A percentile compares a stretch with the other conserved stretches of the same genome.
These are phyloP conservation scores for Nyctanthes arbortristis DNA, from an alignment of 257 asterid species.

Conservation along the genomic window DNA sequence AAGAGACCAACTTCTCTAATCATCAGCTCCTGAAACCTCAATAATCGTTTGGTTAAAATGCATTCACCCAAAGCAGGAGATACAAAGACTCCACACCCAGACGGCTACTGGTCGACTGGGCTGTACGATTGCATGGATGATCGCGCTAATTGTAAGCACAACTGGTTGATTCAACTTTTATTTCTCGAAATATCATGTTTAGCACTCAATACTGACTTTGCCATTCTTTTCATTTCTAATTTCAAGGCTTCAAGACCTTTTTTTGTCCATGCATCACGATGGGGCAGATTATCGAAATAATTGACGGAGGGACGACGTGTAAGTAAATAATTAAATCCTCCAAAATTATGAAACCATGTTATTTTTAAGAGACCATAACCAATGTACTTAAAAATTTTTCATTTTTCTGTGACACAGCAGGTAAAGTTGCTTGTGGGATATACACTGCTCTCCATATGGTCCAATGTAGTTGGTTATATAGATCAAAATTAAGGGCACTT, in stretches of 20 bases:
- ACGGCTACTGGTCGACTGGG: slow-evolving; percentile 15
- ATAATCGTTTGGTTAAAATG: slow-evolving; percentile 14
- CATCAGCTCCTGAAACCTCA: too few relatives aligned
- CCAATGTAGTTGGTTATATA: slow-evolving; percentile 39
- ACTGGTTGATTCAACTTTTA: too few relatives aligned
- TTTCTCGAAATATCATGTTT: too few relatives aligned
- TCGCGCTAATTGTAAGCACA: slow-evolving; percentile 34
- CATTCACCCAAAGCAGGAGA: neutral
- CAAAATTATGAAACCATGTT: too few relatives aligned
- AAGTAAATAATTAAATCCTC: neutral
- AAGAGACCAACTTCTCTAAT: too few relatives aligned
- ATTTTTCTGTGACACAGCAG: slow-evolving; percentile 14
- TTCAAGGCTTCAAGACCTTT: slow-evolving; percentile 34
- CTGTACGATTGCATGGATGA: slow-evolving; percentile 34
- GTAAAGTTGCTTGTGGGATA: slow-evolving; percentile 26
- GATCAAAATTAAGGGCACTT: slow-evolving; percentile 37
- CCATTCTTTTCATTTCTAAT: neutral
- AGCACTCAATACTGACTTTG: neutral
- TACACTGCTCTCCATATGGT: slow-evolving; percentile 32
- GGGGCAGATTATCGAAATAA: slow-evolving; percentile 36
- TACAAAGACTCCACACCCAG: neutral
- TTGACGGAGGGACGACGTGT: slow-evolving; percentile 44
- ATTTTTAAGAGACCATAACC: too few relatives aligned
- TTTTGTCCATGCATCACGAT: slow-evolving; percentile 39
- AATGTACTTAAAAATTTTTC: neutral